These are phyloP conservation scores for Castanea sativa DNA, from an alignment of 306 rosid genomes.

Conservation along the genomic window DNA sequence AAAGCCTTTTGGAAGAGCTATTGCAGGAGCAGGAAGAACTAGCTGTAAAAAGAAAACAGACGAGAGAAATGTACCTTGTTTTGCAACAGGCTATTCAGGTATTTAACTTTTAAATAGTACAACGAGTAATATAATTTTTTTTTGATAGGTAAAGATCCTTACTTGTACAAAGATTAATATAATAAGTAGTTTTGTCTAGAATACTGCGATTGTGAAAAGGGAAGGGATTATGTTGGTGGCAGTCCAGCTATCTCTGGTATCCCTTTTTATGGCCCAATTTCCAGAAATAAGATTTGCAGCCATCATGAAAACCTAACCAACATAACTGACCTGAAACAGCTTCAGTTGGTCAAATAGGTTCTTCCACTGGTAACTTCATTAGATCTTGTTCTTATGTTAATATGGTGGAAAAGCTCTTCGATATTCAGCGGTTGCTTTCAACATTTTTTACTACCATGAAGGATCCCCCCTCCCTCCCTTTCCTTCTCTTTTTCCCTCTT, in stretches of 20 bases:
- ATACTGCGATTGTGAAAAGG: not conserved
- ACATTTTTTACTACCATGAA: too few species aligned
- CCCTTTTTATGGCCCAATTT: not conserved
- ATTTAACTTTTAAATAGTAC: not conserved
- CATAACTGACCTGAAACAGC: not conserved
- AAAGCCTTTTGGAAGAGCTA: conserved; percentile 39
- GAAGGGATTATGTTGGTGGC: not conserved
- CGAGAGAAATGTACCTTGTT: conserved; percentile 15
- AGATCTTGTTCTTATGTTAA: too few species aligned
- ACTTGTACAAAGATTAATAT: not conserved
- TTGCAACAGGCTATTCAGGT: conserved; percentile 36
- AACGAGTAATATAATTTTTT: too few species aligned
- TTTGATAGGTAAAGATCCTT: too few species aligned
- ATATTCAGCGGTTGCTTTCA: not conserved
- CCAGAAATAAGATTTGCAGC: not conserved
- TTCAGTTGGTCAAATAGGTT: not conserved
- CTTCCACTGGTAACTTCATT: not conserved
- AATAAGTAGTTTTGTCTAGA: not conserved
- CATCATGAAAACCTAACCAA: not conserved
- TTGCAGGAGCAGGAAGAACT: conserved; percentile 35
- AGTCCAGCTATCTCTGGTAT: not conserved
- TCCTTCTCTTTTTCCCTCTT: not conserved
- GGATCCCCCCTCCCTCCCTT: too few species aligned
- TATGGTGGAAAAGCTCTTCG: not conserved
- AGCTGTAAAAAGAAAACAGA: conserved; percentile 27